Conservation (phyloP, 352 stramenopile genomes). For the Phytophthora pseudosyringae region DNA sequence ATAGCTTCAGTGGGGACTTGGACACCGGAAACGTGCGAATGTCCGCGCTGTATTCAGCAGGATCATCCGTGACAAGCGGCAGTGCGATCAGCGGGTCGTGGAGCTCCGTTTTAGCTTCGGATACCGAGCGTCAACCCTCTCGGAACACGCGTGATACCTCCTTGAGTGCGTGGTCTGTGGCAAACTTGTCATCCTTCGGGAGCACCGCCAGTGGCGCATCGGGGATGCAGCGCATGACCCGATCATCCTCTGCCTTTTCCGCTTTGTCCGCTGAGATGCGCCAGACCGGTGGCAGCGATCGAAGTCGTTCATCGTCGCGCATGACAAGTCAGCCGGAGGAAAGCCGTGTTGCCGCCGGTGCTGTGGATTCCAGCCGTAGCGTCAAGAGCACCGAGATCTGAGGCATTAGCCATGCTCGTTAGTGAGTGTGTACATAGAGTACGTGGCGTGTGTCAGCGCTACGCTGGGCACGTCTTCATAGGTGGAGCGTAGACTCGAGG, state of each 20-base stretch:
- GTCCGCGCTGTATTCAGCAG: constrained; percentile 41
- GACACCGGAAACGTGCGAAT: constrained; percentile 28
- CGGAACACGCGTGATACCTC: constrained; percentile 76
- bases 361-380: constrained; percentile 27
- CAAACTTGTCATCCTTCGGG: constrained; percentile 48
- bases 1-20: constrained; percentile 24
- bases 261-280: constrained; percentile 18
- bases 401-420: constrained; percentile 22
- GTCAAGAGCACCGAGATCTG: constrained; percentile 38
- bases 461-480: constrained; percentile 4
- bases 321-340: constrained; percentile 13
- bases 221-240: constrained; percentile 18
- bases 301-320: constrained; percentile 17
- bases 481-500: constrained; percentile 15
- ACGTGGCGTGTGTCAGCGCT: constrained; percentile 18
- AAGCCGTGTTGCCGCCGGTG: constrained; percentile 6
- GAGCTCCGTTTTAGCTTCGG: constrained; percentile 80
- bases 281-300: constrained; percentile 20
- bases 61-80: constrained; percentile 56
- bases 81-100: constrained; percentile 65
- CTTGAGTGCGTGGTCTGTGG: constrained; percentile 62
- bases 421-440: constrained; percentile 39
- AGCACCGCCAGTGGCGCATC: constrained; percentile 32
- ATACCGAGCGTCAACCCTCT: constrained; percentile 49
- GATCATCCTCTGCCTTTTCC: constrained; percentile 27